phyloP scores from a whole-genome alignment of 106 monocot species.

The Chionographis japonica region DNA sequence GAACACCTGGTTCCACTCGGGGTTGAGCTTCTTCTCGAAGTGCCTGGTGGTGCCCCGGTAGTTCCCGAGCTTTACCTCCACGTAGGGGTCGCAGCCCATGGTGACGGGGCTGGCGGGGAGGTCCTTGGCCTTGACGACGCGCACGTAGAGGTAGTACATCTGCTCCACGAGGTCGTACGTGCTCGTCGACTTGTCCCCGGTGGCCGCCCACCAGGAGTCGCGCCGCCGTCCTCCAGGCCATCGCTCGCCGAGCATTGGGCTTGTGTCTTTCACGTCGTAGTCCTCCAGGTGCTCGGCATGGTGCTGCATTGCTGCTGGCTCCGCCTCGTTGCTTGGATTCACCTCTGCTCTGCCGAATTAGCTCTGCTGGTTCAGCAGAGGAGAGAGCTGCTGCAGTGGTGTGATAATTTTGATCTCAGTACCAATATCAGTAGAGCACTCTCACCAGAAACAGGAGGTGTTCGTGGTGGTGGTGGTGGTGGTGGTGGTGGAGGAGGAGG shows the following conservation, averaged over 20 bases:
- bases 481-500: not conserved
- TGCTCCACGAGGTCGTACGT: constrained; percentile 27
- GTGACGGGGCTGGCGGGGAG: constrained; percentile 11
- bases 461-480: not conserved
- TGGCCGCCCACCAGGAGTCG: not conserved
- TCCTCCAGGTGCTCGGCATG: not conserved
- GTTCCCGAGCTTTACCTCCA: constrained; percentile 26
- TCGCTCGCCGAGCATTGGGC: not conserved
- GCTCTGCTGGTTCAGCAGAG: too few relatives aligned
- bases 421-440: too few relatives aligned
- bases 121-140: constrained; percentile 25
- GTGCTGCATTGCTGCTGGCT: not conserved
- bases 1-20: constrained; percentile 29
- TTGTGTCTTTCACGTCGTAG: not conserved
- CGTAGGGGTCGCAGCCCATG: constrained; percentile 14
- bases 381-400: too few relatives aligned
- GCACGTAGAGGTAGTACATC: constrained; percentile 26
- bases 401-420: too few relatives aligned
- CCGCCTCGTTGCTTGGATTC: too few relatives aligned
- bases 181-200: constrained; percentile 7
- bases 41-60: constrained; percentile 24
- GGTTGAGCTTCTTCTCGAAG: constrained; percentile 21
- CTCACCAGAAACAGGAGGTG: too few relatives aligned
- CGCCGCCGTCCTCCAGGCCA: not conserved
- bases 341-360: too few relatives aligned